phyloP scores from a whole-genome alignment of 2,329 filamentous ascomycete genomes.

The Ceratocystis albifundus region DNA sequence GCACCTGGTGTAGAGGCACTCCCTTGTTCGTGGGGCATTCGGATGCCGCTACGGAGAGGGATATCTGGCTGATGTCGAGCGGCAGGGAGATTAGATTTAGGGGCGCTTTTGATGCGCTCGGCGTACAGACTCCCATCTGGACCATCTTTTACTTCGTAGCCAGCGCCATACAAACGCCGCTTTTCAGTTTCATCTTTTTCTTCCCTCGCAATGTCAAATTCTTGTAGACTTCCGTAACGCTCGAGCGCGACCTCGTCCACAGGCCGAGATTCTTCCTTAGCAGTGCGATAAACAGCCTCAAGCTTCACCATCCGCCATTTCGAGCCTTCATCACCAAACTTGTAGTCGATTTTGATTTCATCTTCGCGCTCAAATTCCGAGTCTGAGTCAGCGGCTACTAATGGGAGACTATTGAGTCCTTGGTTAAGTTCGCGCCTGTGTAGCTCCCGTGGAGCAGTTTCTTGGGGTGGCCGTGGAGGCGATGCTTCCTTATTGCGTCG shows the following conservation, averaged over 20 bases:
- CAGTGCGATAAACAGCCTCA: constrained; percentile 68
- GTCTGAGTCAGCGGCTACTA: constrained; percentile 32
- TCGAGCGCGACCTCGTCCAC: constrained; percentile 77
- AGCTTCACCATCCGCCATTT: constrained; percentile 96
- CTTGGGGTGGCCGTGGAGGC: constrained; percentile 42
- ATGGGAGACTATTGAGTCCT: constrained; percentile 42
- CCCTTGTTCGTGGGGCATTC: constrained; percentile 10
- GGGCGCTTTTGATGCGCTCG: constrained; percentile 49
- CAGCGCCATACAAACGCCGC: constrained; percentile 68
- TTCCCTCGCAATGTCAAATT: constrained; percentile 86
- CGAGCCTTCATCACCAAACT: constrained; percentile 78
- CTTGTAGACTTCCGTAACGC: constrained; percentile 65
- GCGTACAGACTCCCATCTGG: constrained; percentile 78
- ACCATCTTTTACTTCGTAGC: constrained; percentile 73
- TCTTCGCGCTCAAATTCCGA: constrained; percentile 42
- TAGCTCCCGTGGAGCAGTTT: constrained; percentile 54
- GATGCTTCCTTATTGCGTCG: constrained; percentile 44
- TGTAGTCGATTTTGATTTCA: constrained; percentile 56
- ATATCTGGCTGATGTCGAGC: constrained; percentile 8
- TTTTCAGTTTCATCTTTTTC: constrained; percentile 86
- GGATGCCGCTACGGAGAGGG: constrained; percentile 17
- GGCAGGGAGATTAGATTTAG: not conserved
- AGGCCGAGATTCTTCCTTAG: constrained; percentile 57
- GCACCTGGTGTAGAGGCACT: constrained; percentile 24
- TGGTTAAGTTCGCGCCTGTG: constrained; percentile 74